Conservation (phyloP, 352 stramenopile species). For the Phytophthora hibernalis region DNA sequence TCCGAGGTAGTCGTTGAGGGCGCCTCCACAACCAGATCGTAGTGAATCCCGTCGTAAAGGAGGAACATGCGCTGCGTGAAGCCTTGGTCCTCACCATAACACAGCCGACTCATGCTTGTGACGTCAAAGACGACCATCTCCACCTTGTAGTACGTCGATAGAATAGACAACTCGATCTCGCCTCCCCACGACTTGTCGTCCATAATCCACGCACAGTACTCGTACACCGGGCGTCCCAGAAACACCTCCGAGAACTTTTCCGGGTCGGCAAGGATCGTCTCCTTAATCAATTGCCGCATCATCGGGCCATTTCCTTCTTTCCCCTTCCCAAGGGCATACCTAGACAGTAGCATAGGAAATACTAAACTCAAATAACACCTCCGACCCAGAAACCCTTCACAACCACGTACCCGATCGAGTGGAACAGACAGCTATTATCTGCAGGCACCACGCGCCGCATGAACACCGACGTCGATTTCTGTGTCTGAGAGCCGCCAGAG, state of each 20-base stretch:
- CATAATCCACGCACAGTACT: conserved; percentile 89
- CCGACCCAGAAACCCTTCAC: neutral
- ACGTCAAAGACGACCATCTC: conserved; percentile 90
- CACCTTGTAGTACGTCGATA: conserved; percentile 78
- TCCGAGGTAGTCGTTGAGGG: conserved; percentile 53
- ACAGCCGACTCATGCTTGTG: conserved; percentile 85
- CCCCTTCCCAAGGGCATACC: conserved; percentile 71
- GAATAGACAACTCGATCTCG: conserved; percentile 88
- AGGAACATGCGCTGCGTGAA: conserved; percentile 87
- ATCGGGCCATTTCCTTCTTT: conserved; percentile 60
- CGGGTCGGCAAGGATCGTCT: conserved; percentile 70
- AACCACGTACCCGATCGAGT: conserved; percentile 69
- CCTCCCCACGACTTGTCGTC: conserved; percentile 86
- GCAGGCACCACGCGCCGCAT: conserved; percentile 76
- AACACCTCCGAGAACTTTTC: conserved; percentile 81
- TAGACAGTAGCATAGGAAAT: conserved; percentile 19
- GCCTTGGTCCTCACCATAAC: conserved; percentile 84
- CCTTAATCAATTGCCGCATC: conserved; percentile 79
- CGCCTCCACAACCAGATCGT: conserved; percentile 80
- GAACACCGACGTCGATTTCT: conserved; percentile 59
- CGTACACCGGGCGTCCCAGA: conserved; percentile 72
- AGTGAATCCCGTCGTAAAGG: conserved; percentile 89
- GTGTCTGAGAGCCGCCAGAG: conserved; percentile 14
- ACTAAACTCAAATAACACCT: conserved; percentile 1
- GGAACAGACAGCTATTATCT: conserved; percentile 91